phyloP scores from a whole-genome alignment of 805 yeast species.

The Metschnikowia hibisci region DNA sequence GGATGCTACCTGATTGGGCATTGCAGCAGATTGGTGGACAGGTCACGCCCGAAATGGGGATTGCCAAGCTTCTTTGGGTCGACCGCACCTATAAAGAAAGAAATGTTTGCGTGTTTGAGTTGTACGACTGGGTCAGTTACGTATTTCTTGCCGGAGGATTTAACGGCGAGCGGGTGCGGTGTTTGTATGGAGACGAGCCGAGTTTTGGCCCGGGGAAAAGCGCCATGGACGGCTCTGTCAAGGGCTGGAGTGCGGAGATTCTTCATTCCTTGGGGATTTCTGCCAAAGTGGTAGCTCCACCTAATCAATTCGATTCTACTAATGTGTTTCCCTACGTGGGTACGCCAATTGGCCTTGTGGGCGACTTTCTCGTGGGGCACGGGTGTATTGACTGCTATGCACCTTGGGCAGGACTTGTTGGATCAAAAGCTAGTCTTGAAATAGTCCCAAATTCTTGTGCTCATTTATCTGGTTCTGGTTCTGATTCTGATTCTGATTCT shows the following conservation, averaged over 20 bases:
- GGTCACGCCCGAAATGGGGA: constrained; percentile 55
- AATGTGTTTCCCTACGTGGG: constrained; percentile 15
- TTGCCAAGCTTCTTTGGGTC: constrained; percentile 47
- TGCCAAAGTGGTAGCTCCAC: constrained; percentile 9
- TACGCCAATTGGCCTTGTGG: constrained; percentile 17
- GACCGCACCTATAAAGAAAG: constrained; percentile 19
- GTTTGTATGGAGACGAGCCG: constrained; percentile 10
- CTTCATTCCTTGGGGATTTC: constrained; percentile 21
- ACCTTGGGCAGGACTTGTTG: constrained; percentile 29
- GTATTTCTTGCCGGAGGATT: constrained; percentile 26
- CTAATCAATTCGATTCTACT: not conserved
- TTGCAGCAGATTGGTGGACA: constrained; percentile 37
- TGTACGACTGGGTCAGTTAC: constrained; percentile 46
- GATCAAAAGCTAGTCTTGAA: not conserved
- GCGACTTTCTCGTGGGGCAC: constrained; percentile 26
- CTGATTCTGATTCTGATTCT: not conserved
- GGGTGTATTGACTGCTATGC: constrained; percentile 62
- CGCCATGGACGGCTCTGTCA: constrained; percentile 56
- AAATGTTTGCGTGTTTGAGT: constrained; percentile 41
- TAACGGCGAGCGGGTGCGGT: constrained; percentile 15
- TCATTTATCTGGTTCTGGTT: not conserved
- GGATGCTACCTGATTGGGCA: constrained; percentile 18
- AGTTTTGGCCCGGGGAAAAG: constrained; percentile 11
- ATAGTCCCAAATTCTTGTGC: no score
- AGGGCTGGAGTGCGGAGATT: constrained; percentile 45